phyloP scores from a whole-genome alignment of 768 basidiomycete genomes.

The Sarcodon aspratus region DNA sequence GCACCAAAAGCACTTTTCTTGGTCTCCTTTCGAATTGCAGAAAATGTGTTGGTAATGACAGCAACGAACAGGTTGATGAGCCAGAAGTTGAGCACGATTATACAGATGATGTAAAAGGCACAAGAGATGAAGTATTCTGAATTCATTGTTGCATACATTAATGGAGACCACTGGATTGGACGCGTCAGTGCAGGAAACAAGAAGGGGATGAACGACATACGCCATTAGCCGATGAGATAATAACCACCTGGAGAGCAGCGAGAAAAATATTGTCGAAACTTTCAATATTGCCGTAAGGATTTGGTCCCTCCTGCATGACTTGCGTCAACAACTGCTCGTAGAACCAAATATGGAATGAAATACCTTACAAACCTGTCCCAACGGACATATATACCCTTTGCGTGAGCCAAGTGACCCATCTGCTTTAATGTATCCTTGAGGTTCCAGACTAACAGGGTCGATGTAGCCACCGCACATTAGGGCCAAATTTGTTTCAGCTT shows the following conservation, averaged over 20 bases:
- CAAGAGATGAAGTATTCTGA: slow-evolving; percentile 84
- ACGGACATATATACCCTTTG: slow-evolving; percentile 88
- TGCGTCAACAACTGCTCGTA: not conserved
- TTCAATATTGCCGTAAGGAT: slow-evolving; percentile 53
- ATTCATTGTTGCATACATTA: slow-evolving; percentile 87
- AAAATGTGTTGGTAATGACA: slow-evolving; percentile 91
- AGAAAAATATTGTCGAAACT: slow-evolving; percentile 87
- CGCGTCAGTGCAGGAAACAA: not conserved
- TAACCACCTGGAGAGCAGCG: slow-evolving; percentile 71
- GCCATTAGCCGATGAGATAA: slow-evolving; percentile 71
- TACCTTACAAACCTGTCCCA: slow-evolving; percentile 77
- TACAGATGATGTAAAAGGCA: slow-evolving; percentile 75
- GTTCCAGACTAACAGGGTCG: slow-evolving; percentile 40
- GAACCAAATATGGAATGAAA: slow-evolving; percentile 3
- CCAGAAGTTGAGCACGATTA: slow-evolving; percentile 90
- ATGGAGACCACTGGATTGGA: slow-evolving; percentile 46
- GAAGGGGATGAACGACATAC: slow-evolving; percentile 29
- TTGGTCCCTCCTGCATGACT: slow-evolving; percentile 38
- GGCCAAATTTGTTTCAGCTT: slow-evolving; percentile 30
- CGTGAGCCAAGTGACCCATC: slow-evolving; percentile 24
- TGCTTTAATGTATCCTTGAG: slow-evolving; percentile 27
- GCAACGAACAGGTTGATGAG: slow-evolving; percentile 89
- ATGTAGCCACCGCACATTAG: slow-evolving; percentile 80
- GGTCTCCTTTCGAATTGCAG: slow-evolving; percentile 77
- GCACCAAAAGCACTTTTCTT: slow-evolving; percentile 90